Evolutionary conservation across 2,329 filamentous ascomycete species (phyloP).

Genomic region (Alternaria gansuensis): DNA sequence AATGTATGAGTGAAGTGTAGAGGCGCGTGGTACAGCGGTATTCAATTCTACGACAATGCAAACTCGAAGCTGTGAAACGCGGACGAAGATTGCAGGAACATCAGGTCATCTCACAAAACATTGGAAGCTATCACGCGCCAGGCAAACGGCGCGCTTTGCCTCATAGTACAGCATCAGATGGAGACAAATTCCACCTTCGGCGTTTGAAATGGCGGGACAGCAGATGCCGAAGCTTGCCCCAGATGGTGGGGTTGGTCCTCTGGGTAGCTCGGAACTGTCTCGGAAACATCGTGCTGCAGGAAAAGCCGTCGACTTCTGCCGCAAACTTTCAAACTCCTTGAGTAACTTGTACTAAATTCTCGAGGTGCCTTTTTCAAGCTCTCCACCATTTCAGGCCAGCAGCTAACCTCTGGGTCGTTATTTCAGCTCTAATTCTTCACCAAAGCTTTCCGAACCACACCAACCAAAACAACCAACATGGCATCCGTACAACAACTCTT

Average conservation of each 20-base stretch:
- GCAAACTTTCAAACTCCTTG: slow-evolving; percentile 4
- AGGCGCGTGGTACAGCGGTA: not conserved
- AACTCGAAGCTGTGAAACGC: not conserved
- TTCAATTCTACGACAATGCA: not conserved
- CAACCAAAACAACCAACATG: slow-evolving; percentile 30
- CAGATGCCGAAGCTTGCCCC: slow-evolving; percentile 36
- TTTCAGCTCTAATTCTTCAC: not conserved
- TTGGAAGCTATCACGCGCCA: slow-evolving; percentile 24
- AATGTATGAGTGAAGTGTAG: not conserved
- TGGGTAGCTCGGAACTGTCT: slow-evolving; percentile 37
- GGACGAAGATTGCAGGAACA: not conserved
- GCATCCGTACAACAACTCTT: slow-evolving; percentile 55
- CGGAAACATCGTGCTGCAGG: slow-evolving; percentile 18
- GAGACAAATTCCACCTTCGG: slow-evolving; percentile 44
- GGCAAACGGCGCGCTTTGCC: slow-evolving; percentile 33
- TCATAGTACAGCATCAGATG: slow-evolving; percentile 33
- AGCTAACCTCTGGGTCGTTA: not conserved
- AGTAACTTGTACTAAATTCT: not conserved
- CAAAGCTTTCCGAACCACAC: slow-evolving; percentile 18
- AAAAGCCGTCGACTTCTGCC: slow-evolving; percentile 16
- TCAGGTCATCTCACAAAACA: slow-evolving; percentile 12
- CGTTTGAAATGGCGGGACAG: slow-evolving; percentile 41
- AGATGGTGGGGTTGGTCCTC: slow-evolving; percentile 34
- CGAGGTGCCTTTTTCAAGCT: not conserved
- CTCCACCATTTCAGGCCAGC: not conserved